Base-by-base conservation (phyloP, 257 asterid species). In the Salvia rosmarinus region DNA sequence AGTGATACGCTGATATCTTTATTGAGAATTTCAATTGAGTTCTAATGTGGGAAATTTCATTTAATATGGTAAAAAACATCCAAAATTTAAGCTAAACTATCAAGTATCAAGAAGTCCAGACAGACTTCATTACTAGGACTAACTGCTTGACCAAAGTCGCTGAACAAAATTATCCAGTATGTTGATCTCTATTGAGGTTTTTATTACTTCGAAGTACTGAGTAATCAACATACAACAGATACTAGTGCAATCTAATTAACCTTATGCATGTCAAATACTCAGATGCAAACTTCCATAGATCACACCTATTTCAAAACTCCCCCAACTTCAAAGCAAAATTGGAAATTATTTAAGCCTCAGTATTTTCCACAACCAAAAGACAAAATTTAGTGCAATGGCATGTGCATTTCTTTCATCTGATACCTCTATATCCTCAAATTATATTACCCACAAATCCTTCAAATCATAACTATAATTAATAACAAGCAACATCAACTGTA, bases 341-440 rank as follows among this genome's bases (percentile, higher is more conserved):
- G 1, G 6, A 40, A 43, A 63, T 11, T 4, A 21, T 40, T 40
- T 10, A 40, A 2, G 42, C 21, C 39, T 63, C 37, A 5, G 12
- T 4, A 40, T 39, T 40, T 21, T 42, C 35, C 55, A 40, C 16
- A 37, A 2, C 14, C 55, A 12, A 64, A 40, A 42, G 50, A 64
- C 9, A 39, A 9, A 52, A 9, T 7, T 11, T 61, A 17, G 21
- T 6, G 20, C 21, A 21, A 4, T 21, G 30, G 40, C 51, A 10
- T 39, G 51, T 62, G 47, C 47, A 39, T 62, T 62, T 37, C 28
- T 47, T 66, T 47, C 56, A 17, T 66, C 7, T 32, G 14, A 17
- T 17, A 12, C 47, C 17, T 32, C 34, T 6, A 5, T 67, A 23
- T 49, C 14, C 51, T 46, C 21, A 55, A 19, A 20, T 20, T 23